Conservation (phyloP, 768 basidiomycete genomes). For the Russula griseocarnosa region DNA sequence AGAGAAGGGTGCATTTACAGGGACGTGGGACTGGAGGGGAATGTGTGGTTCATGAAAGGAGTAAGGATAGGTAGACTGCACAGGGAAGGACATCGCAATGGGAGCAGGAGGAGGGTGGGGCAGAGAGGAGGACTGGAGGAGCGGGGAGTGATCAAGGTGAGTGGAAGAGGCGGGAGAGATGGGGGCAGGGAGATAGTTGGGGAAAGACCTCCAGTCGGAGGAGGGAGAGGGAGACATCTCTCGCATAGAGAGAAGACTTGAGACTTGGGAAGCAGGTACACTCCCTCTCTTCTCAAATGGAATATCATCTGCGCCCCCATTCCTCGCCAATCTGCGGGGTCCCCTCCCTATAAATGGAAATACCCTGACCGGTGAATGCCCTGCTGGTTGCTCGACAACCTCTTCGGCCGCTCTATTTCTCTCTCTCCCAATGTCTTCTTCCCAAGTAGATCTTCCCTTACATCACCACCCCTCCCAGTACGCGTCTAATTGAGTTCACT, state of each 20-base stretch:
- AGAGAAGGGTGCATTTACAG: constrained; percentile 10
- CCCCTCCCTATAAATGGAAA: not conserved
- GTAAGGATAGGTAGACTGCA: constrained; percentile 23
- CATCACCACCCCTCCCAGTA: constrained; percentile 15
- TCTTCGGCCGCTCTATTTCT: too few relatives aligned
- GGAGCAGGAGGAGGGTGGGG: not conserved
- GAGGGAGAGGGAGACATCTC: constrained; percentile 20
- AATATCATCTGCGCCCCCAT: constrained; percentile 1
- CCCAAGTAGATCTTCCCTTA: constrained; percentile 17
- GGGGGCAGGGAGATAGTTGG: constrained; percentile 14
- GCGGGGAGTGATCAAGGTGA: constrained; percentile 11
- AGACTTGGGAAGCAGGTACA: constrained; percentile 16
- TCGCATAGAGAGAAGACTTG: constrained; percentile 9
- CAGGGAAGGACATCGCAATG: constrained; percentile 26
- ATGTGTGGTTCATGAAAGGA: constrained; percentile 22
- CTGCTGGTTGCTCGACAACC: too few relatives aligned
- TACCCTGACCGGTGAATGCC: not conserved
- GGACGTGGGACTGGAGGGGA: constrained; percentile 16
- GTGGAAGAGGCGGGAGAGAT: constrained; percentile 2
- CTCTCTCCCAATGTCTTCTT: too few relatives aligned
- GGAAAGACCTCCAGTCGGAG: constrained; percentile 19
- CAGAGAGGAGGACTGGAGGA: constrained; percentile 10
- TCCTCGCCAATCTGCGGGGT: not conserved
- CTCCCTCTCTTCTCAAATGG: constrained; percentile 2
- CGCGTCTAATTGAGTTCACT: constrained; percentile 19